A percentile compares a stretch with the other conserved stretches of the same genome.
phyloP scores from a whole-genome alignment of 1,284 basidiomycete genomes.

The Rhizoctonia solani region DNA sequence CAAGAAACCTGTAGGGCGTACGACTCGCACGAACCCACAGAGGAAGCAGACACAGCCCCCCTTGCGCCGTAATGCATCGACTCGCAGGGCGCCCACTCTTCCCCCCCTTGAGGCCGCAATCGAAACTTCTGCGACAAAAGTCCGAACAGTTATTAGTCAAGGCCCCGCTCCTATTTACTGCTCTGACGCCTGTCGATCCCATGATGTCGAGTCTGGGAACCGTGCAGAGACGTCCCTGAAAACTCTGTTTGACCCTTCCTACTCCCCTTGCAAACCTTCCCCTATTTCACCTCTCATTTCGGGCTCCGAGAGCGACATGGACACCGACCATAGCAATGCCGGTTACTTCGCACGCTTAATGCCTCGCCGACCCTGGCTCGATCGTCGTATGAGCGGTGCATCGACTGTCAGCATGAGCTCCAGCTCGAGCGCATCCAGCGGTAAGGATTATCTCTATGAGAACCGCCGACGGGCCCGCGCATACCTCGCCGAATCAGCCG shows the following conservation, averaged over 20 bases:
- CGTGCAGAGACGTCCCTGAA: conserved; percentile 32
- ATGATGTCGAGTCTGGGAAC: conserved; percentile 30
- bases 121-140: conserved; percentile 48
- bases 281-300: conserved; percentile 29
- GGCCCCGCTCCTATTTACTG: conserved; percentile 75
- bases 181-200: conserved; percentile 67
- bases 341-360: conserved; percentile 27
- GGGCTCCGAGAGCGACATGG: conserved; percentile 32
- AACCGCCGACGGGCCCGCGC: conserved; percentile 28
- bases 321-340: conserved; percentile 34
- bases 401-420: conserved; percentile 33
- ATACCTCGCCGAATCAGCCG: conserved; percentile 30
- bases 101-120: not conserved
- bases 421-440: conserved; percentile 28
- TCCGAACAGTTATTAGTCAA: conserved; percentile 72
- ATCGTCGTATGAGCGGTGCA: conserved; percentile 28
- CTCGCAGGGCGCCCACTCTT: not conserved
- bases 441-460: conserved; percentile 31
- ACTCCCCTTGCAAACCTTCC: conserved; percentile 28
- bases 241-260: conserved; percentile 30
- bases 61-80: conserved; percentile 9
- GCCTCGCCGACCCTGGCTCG: conserved; percentile 26
- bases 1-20: conserved; percentile 7
- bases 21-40: conserved; percentile 1
- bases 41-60: not conserved